Conservation (phyloP, 2,329 filamentous ascomycete genomes). For the Magnaporthiopsis incrustans region DNA sequence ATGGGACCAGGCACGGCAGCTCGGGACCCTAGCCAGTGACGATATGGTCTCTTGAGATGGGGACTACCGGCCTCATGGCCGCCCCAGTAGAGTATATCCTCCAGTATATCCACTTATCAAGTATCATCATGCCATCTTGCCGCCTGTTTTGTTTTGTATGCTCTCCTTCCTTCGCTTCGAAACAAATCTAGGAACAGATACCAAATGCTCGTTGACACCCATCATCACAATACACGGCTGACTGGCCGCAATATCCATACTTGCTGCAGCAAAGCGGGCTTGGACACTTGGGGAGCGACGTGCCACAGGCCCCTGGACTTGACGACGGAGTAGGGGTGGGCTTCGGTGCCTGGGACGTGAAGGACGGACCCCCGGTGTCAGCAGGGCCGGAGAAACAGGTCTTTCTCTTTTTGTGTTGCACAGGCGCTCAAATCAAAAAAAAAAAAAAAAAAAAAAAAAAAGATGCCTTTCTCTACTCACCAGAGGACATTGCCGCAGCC, state of each 20-base stretch:
- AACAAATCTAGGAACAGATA: background rate
- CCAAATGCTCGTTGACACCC: constrained; percentile 2
- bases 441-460: too few relatives aligned
- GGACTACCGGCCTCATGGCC: background rate
- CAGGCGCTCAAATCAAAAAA: too few relatives aligned
- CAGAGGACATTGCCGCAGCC: background rate
- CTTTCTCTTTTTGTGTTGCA: too few relatives aligned
- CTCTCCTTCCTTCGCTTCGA: background rate
- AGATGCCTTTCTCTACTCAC: background rate
- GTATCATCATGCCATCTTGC: too few relatives aligned
- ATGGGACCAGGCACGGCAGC: background rate
- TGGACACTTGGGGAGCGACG: background rate
- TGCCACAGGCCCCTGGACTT: background rate
- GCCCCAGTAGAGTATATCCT: background rate
- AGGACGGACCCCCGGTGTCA: too few relatives aligned
- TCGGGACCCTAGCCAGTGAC: too few relatives aligned
- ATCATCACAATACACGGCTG: background rate
- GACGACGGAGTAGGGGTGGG: background rate
- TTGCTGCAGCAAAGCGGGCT: constrained; percentile 1
- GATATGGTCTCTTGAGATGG: background rate
- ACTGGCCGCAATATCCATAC: constrained; percentile 1
- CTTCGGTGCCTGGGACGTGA: background rate
- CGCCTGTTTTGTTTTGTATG: too few relatives aligned
- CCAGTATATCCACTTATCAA: background rate
- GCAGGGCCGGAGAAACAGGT: too few relatives aligned